Conservation (phyloP, 148 eudicot genomes). For the Vaccinium darrowii region DNA sequence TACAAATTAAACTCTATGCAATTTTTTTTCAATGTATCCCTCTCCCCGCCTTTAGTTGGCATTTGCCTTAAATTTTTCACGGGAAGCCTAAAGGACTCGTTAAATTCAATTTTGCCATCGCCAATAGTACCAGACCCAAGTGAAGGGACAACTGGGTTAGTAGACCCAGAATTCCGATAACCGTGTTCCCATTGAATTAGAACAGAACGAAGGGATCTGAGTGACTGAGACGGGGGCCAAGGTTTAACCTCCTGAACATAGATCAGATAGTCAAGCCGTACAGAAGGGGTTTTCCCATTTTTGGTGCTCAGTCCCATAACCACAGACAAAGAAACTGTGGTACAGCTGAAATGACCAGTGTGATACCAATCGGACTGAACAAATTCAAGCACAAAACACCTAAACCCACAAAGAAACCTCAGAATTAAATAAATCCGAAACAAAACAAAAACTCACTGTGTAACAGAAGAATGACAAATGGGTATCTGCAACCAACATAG, state of each 20-base stretch:
- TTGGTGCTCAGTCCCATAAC: constrained; percentile 66
- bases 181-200: constrained; percentile 86
- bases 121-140: constrained; percentile 41
- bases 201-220: constrained; percentile 66
- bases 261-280: constrained; percentile 61
- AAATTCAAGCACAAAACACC: constrained; percentile 13
- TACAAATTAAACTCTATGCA: constrained; percentile 82
- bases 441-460: background rate
- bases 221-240: constrained; percentile 93
- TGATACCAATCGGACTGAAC: background rate
- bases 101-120: constrained; percentile 78
- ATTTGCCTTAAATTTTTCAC: constrained; percentile 50
- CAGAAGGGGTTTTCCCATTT: constrained; percentile 59
- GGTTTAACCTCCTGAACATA: constrained; percentile 85
- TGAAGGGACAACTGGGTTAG: constrained; percentile 63
- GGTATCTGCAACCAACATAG: background rate
- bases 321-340: constrained; percentile 34
- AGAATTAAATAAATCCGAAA: background rate
- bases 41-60: constrained; percentile 55
- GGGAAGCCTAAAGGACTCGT: constrained; percentile 66
- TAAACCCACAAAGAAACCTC: background rate
- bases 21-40: constrained; percentile 59
- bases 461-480: background rate
- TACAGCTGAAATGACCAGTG: background rate
- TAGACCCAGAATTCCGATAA: constrained; percentile 60